Evolutionary conservation across 1,284 basidiomycete genomes (phyloP).

Genomic region (Trichosporon sp.): DNA sequence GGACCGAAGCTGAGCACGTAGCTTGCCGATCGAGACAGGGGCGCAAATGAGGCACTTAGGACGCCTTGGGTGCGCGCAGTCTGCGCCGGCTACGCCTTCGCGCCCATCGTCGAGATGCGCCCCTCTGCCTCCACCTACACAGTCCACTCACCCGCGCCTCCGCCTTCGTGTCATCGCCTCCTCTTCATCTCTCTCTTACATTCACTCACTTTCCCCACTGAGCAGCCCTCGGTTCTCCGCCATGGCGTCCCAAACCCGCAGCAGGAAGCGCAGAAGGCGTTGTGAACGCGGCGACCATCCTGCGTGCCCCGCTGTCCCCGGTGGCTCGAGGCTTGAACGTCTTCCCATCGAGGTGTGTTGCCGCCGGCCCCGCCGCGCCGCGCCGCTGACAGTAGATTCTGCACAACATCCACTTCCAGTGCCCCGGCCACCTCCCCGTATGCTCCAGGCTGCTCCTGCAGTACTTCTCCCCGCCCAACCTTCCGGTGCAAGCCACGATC

Average conservation of each 20-base stretch:
- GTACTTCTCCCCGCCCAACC: not conserved
- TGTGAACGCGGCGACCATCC: not conserved
- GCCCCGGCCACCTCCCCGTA: not conserved
- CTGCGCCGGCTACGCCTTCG: not conserved
- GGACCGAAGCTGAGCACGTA: too few species aligned
- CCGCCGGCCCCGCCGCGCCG: too few species aligned
- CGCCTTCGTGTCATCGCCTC: not conserved
- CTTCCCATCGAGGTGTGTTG: not conserved
- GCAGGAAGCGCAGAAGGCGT: not conserved
- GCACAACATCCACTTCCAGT: not conserved
- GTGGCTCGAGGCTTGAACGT: not conserved
- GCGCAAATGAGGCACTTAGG: not conserved
- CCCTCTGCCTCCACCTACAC: not conserved
- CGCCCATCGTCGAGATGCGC: not conserved
- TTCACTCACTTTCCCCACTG: not conserved
- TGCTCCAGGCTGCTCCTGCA: not conserved
- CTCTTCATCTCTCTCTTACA: not conserved
- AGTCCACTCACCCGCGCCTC: not conserved
- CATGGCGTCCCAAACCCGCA: not conserved
- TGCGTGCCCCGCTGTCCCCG: not conserved
- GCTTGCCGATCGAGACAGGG: too few species aligned
- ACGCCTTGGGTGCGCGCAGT: not conserved
- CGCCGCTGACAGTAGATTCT: not conserved
- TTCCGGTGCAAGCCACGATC: not conserved
- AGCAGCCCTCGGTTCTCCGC: not conserved